These are phyloP conservation scores for Mycosarcoma maydis DNA, from an alignment of 1,284 basidiomycete species.

Conservation along the genomic window DNA sequence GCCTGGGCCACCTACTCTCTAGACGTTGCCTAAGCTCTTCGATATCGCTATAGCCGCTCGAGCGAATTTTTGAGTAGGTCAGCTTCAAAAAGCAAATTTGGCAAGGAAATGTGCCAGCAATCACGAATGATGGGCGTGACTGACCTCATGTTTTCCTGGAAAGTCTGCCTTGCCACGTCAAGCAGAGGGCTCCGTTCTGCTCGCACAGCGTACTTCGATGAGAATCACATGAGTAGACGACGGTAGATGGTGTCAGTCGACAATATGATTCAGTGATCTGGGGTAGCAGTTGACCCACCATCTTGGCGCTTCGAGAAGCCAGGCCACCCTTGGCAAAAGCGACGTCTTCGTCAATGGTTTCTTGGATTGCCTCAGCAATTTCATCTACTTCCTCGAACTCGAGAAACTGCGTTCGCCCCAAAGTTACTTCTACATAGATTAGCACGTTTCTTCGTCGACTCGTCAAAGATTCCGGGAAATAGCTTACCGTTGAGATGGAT, in stretches of 20 bases:
- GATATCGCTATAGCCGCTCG: slow-evolving; percentile 73
- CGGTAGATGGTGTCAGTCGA: too few relatives aligned
- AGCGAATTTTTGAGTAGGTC: neutral
- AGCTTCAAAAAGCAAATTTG: too few relatives aligned
- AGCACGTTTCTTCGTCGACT: too few relatives aligned
- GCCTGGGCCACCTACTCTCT: slow-evolving; percentile 16
- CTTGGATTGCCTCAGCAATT: slow-evolving; percentile 74
- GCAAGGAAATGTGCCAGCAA: too few relatives aligned
- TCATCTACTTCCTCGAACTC: slow-evolving; percentile 75
- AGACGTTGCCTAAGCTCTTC: slow-evolving; percentile 70
- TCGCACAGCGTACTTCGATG: slow-evolving; percentile 77
- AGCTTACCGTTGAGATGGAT: slow-evolving; percentile 73
- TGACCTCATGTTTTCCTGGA: slow-evolving; percentile 79
- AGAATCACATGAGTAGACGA: too few relatives aligned
- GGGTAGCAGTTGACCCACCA: slow-evolving; percentile 21
- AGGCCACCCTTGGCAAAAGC: slow-evolving; percentile 38
- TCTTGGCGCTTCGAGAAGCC: slow-evolving; percentile 12
- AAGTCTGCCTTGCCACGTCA: slow-evolving; percentile 88
- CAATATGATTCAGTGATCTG: too few relatives aligned
- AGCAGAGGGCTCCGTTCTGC: slow-evolving; percentile 82
- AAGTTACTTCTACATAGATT: too few relatives aligned
- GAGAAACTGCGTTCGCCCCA: slow-evolving; percentile 76
- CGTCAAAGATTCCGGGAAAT: too few relatives aligned
- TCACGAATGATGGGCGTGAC: too few relatives aligned
- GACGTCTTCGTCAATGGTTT: slow-evolving; percentile 77